phyloP scores from a whole-genome alignment of 2,329 filamentous ascomycete species.

The Hortaea werneckii region DNA sequence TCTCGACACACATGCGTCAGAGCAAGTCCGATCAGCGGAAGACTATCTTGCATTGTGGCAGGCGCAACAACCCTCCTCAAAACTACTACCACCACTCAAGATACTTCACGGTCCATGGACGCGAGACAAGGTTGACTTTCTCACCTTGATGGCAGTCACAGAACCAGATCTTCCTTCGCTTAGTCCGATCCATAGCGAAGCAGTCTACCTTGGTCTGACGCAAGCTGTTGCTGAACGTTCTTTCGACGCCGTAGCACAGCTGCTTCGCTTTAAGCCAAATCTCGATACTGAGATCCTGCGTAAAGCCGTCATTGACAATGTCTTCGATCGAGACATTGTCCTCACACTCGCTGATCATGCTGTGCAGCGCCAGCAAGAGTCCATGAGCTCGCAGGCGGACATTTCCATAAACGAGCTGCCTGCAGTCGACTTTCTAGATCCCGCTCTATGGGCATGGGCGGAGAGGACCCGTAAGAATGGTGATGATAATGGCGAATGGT shows the following conservation, averaged over 20 bases:
- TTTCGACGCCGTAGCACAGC: constrained; percentile 11
- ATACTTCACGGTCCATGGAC: constrained; percentile 19
- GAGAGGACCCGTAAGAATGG: constrained; percentile 16
- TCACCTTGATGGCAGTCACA: constrained; percentile 7
- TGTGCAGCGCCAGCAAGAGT: neutral
- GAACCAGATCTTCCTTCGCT: constrained; percentile 5
- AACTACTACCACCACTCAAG: constrained; percentile 15
- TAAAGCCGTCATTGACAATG: constrained; percentile 21
- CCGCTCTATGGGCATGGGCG: constrained; percentile 26
- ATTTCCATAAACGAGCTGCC: too few species aligned
- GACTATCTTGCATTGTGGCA: constrained; percentile 9
- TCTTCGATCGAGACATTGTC: constrained; percentile 17
- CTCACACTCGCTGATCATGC: neutral
- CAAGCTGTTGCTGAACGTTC: constrained; percentile 17
- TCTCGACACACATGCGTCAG: neutral
- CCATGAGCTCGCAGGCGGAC: too few species aligned
- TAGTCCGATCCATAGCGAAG: constrained; percentile 12
- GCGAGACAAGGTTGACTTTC: constrained; percentile 12
- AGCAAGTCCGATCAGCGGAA: neutral
- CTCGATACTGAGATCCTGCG: constrained; percentile 19
- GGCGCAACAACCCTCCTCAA: constrained; percentile 9
- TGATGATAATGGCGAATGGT: constrained; percentile 20
- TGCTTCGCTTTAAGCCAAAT: constrained; percentile 16
- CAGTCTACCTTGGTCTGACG: constrained; percentile 18
- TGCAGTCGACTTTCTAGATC: constrained; percentile 22